A percentile compares a stretch with the other conserved stretches of the same genome.
These are phyloP conservation scores for Coriaria nepalensis DNA, from an alignment of 306 rosid species.

Conservation along the genomic window DNA sequence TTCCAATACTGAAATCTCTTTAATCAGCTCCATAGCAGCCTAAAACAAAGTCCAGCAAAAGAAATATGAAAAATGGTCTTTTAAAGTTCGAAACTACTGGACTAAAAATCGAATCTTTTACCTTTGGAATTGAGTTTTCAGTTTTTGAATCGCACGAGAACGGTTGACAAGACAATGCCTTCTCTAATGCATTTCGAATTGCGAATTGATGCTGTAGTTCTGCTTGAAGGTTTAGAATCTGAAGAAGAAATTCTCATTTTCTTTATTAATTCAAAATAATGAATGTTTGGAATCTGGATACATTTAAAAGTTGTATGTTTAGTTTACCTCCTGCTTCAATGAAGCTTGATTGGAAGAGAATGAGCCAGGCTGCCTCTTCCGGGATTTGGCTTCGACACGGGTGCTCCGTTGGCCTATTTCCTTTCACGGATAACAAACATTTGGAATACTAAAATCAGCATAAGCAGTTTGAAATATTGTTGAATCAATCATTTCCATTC, in stretches of 20 bases:
- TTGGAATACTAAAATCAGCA: background rate
- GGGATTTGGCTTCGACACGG: slow-evolving; percentile 29
- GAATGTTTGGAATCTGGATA: too few species aligned
- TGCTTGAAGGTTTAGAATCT: slow-evolving; percentile 68
- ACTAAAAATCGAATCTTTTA: slow-evolving; percentile 8
- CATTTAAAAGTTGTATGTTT: too few species aligned
- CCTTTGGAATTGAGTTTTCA: slow-evolving; percentile 62
- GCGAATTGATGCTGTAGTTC: slow-evolving; percentile 56
- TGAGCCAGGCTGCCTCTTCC: slow-evolving; percentile 26
- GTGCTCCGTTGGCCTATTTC: slow-evolving; percentile 21
- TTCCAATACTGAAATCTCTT: slow-evolving; percentile 72
- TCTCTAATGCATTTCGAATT: slow-evolving; percentile 50
- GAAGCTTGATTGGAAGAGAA: slow-evolving; percentile 41
- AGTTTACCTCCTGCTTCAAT: slow-evolving; percentile 58
- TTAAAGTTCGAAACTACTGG: slow-evolving; percentile 10
- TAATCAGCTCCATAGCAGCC: slow-evolving; percentile 65
- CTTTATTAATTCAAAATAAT: too few species aligned
- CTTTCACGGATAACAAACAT: slow-evolving; percentile 21
- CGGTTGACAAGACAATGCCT: slow-evolving; percentile 41
- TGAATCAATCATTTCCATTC: background rate
- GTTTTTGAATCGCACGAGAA: slow-evolving; percentile 29
- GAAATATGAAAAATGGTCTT: slow-evolving; percentile 13
- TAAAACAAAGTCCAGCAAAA: slow-evolving; percentile 16
- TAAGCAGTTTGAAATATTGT: background rate
- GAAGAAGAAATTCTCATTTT: slow-evolving; percentile 8